Conservation (phyloP, 2,329 filamentous ascomycete species). For the Dactylellina parvicollis region DNA sequence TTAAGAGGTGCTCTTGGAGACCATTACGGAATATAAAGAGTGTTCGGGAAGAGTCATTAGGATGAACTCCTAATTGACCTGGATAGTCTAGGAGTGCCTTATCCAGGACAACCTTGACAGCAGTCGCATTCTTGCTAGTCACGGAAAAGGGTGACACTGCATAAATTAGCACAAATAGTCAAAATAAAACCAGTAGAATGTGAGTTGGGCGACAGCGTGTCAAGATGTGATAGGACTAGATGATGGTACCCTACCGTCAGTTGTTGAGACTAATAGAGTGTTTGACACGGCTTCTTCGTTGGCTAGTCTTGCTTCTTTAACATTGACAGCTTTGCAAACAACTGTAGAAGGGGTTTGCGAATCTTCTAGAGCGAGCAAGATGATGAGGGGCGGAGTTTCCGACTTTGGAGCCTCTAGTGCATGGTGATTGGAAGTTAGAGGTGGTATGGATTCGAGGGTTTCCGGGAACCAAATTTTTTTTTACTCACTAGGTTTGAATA, state of each 20-base stretch:
- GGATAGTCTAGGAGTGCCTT: conserved; percentile 56
- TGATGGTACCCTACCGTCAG: conserved; percentile 51
- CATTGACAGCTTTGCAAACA: conserved; percentile 56
- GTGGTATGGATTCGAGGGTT: neutral
- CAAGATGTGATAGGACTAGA: too few species aligned
- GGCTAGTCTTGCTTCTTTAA: conserved; percentile 58
- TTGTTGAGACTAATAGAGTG: conserved; percentile 55
- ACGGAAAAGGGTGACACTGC: conserved; percentile 59
- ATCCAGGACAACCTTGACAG: conserved; percentile 58
- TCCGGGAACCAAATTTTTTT: neutral
- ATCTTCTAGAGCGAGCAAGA: conserved; percentile 57
- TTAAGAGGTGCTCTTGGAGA: conserved; percentile 56
- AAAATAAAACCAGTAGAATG: neutral
- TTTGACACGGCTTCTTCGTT: conserved; percentile 54
- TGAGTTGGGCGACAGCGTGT: too few species aligned
- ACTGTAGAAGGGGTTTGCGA: conserved; percentile 55
- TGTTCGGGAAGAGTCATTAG: conserved; percentile 56
- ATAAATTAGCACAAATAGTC: neutral
- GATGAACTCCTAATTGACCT: conserved; percentile 56
- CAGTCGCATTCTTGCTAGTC: conserved; percentile 56
- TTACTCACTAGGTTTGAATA: conserved; percentile 58
- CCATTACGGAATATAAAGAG: conserved; percentile 55
- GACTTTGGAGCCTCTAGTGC: conserved; percentile 57
- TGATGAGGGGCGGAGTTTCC: conserved; percentile 56
- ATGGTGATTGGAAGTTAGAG: neutral